Evolutionary conservation across 805 yeast genomes (phyloP).

Genomic region (Citeromyces nyonsensis): DNA sequence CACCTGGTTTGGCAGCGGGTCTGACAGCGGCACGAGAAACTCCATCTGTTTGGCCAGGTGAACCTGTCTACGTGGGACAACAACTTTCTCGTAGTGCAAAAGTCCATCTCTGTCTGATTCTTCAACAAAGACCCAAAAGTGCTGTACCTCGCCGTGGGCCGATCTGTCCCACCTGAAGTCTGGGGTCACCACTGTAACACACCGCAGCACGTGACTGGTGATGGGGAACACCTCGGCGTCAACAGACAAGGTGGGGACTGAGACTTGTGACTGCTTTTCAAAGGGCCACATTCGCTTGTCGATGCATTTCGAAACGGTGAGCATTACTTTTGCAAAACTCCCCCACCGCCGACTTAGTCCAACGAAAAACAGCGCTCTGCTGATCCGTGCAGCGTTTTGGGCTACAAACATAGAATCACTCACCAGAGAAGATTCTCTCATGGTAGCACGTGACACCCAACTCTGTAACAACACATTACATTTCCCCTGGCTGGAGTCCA

Average conservation of each 20-base stretch:
- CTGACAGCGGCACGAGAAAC: conserved; percentile 81
- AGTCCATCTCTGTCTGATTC: conserved; percentile 63
- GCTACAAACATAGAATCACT: conserved; percentile 92
- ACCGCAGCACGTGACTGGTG: conserved; percentile 71
- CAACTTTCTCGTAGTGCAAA: conserved; percentile 70
- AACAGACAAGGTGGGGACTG: conserved; percentile 64
- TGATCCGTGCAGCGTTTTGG: conserved; percentile 85
- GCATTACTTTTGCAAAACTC: conserved; percentile 49
- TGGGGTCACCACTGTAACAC: conserved; percentile 54
- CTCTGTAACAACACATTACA: conserved; percentile 82
- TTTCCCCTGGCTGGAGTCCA: conserved; percentile 70
- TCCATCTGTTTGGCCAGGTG: conserved; percentile 52
- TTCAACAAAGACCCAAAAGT: conserved; percentile 89
- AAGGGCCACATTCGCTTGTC: conserved; percentile 80
- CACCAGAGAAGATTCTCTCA: conserved; percentile 66
- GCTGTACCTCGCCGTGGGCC: conserved; percentile 70
- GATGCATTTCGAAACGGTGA: conserved; percentile 75
- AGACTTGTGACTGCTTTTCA: conserved; percentile 42
- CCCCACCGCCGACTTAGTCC: conserved; percentile 93
- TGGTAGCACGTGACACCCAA: conserved; percentile 58
- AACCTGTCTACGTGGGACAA: conserved; percentile 44
- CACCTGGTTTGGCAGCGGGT: conserved; percentile 84
- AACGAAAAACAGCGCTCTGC: conserved; percentile 78
- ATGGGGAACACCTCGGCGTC: conserved; percentile 82
- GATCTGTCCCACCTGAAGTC: conserved; percentile 79